A percentile compares a stretch with the other conserved stretches of the same genome.
Evolutionary conservation across 257 asterid genomes (phyloP).

Genomic region (Gentiana straminea): DNA sequence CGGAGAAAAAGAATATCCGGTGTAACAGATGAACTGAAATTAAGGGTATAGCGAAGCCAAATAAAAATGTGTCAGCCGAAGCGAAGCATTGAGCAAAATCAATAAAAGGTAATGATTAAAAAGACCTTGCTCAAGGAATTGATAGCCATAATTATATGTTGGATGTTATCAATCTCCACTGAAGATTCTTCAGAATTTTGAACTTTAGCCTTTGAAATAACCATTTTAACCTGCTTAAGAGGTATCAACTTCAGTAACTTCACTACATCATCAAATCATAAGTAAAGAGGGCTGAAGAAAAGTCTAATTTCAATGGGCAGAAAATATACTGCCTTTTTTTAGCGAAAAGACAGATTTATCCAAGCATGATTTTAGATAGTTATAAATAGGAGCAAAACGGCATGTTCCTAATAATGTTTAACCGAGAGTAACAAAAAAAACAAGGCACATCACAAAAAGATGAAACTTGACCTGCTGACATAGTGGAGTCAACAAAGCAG

Average conservation of each 20-base stretch:
- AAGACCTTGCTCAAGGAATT: conserved; percentile 96
- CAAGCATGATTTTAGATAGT: background rate
- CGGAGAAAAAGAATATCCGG: too few relatives aligned
- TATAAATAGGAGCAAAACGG: background rate
- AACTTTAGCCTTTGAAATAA: conserved; percentile 53
- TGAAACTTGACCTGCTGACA: conserved; percentile 74
- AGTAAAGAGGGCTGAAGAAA: too few relatives aligned
- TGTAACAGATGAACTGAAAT: too few relatives aligned
- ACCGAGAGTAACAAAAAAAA: background rate
- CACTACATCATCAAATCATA: too few relatives aligned
- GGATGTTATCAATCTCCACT: conserved; percentile 46
- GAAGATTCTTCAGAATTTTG: conserved; percentile 45
- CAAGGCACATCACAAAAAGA: background rate
- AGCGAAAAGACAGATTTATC: background rate
- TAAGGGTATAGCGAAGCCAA: too few relatives aligned
- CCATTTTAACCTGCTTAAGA: conserved; percentile 61
- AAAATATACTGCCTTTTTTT: background rate
- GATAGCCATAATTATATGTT: conserved; percentile 78
- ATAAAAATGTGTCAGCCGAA: too few relatives aligned
- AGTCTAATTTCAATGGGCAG: too few relatives aligned
- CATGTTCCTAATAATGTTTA: background rate
- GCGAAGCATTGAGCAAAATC: background rate
- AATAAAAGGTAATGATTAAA: background rate
- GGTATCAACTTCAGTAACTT: conserved; percentile 6
- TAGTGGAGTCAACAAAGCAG: conserved; percentile 82